Evolutionary conservation across 2,329 filamentous ascomycete genomes (phyloP).

Genomic region (Ophioceras dolichostomum): DNA sequence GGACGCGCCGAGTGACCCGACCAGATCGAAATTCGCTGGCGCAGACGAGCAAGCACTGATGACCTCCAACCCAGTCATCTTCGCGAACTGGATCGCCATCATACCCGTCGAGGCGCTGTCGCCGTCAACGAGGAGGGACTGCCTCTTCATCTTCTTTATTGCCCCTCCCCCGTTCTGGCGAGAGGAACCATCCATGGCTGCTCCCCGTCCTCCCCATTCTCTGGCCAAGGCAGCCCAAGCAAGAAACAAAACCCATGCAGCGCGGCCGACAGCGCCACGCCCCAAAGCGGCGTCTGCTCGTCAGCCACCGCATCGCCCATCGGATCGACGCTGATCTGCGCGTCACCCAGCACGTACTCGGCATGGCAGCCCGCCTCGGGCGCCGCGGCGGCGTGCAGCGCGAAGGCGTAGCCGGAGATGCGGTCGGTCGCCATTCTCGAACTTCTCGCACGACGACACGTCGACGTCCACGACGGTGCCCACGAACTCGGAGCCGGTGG

Average conservation of each 20-base stretch:
- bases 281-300: constrained; percentile 30
- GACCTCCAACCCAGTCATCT: constrained; percentile 24
- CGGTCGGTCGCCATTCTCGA: constrained; percentile 37
- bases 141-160: neutral
- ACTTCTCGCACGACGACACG: constrained; percentile 22
- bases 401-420: constrained; percentile 26
- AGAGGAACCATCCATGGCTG: neutral
- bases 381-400: constrained; percentile 14
- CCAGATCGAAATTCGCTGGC: constrained; percentile 23
- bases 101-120: constrained; percentile 43
- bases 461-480: constrained; percentile 35
- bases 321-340: constrained; percentile 23
- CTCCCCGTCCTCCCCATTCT: constrained; percentile 15
- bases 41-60: constrained; percentile 25
- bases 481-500: constrained; percentile 27
- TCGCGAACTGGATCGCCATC: constrained; percentile 31
- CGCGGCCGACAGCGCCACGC: constrained; percentile 28
- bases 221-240: constrained; percentile 31
- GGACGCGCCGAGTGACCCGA: constrained; percentile 29
- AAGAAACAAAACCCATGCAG: constrained; percentile 33
- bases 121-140: constrained; percentile 27
- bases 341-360: constrained; percentile 24
- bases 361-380: constrained; percentile 30
- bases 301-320: constrained; percentile 32
- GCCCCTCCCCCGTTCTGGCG: neutral